Base-by-base conservation (phyloP, 2,329 filamentous ascomycete genomes). In the Diaporthe ampelina region DNA sequence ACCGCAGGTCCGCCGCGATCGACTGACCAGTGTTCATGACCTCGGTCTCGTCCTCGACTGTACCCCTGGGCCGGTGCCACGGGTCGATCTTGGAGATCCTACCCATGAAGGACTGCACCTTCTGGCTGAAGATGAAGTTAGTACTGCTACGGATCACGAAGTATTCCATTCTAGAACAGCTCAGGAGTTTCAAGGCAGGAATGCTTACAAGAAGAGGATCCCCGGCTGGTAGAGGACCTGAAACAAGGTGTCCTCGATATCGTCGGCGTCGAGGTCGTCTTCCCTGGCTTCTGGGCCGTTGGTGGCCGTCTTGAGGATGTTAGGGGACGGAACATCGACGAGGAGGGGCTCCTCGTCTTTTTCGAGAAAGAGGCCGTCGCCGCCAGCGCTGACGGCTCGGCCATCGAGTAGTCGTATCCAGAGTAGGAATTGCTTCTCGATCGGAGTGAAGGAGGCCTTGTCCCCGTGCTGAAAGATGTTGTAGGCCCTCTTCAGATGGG, bases 341-440 rank as follows among this genome's bases (percentile, higher is more conserved):
- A 89, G 81, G 10, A 88, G 78, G 1, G 81, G 79, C 73, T 88
- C 87, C 54, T 88, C 85, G 19, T 86, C 84, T 17, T 88, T 85
- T 9, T 83, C 82, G 1, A 91, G 80, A 71, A 90, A 89, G 1
- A 89, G 80, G 0, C 88, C 88, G 72, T 90, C 88, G 1, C 88
- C 88, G 4, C 89, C 89, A 1, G 88, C 88, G 3, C 87, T 88
- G 17, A 90, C 88, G 5, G 88, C 88, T 13, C 88, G 83, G 1
- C 86, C 88, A 76, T 90, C 89, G 4, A 91, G 82, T 3, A 90
- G 81, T 4, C 88, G 86, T 48, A 90, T 84, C 89, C 88, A 91
- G 3, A 86, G 86, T 45, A 91, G 82, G 0, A 90, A 77, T 11
- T 87, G 85, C 75, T 85, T 84, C 76, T 90, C 88, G 4, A 84